Percentiles rank a stretch among this genome's conserved stretches.
Evolutionary conservation across 129 eudicot genomes (phyloP).

Genomic region (Oenanthe sinensis): DNA sequence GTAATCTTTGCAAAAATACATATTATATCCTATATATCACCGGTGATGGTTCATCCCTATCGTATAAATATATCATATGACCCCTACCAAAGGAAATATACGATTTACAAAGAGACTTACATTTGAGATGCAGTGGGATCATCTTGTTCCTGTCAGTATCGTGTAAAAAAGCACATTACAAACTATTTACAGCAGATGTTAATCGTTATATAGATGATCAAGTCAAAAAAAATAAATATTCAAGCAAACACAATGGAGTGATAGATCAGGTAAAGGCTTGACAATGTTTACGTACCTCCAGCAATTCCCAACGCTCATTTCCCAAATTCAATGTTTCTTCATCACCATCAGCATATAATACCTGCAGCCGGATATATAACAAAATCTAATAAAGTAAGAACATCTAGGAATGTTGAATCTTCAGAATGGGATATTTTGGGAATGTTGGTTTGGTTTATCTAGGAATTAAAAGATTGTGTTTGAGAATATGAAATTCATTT

Average conservation of each 20-base stretch:
- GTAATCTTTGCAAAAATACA: neutral
- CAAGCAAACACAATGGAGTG: neutral
- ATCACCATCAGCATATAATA: constrained; percentile 64
- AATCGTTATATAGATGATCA: neutral
- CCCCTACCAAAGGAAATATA: neutral
- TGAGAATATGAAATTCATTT: too few species aligned
- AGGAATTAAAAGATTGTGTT: neutral
- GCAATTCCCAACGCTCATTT: neutral
- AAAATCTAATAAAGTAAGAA: constrained; percentile 1
- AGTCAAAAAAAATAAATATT: constrained; percentile 16
- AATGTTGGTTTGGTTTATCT: neutral
- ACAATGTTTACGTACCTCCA: constrained; percentile 8
- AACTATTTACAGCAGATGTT: neutral
- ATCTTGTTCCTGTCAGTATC: neutral
- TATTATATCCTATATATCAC: neutral
- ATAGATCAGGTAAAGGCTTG: neutral
- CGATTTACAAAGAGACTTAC: neutral
- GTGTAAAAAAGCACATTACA: neutral
- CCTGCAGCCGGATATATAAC: constrained; percentile 29
- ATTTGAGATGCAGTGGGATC: neutral
- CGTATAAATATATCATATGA: neutral
- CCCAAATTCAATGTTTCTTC: constrained; percentile 37
- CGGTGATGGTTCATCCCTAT: neutral
- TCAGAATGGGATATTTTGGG: neutral
- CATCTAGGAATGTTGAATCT: neutral